Base-by-base conservation (phyloP, 2,329 filamentous ascomycete species). In the Trichoderma sp. region DNA sequence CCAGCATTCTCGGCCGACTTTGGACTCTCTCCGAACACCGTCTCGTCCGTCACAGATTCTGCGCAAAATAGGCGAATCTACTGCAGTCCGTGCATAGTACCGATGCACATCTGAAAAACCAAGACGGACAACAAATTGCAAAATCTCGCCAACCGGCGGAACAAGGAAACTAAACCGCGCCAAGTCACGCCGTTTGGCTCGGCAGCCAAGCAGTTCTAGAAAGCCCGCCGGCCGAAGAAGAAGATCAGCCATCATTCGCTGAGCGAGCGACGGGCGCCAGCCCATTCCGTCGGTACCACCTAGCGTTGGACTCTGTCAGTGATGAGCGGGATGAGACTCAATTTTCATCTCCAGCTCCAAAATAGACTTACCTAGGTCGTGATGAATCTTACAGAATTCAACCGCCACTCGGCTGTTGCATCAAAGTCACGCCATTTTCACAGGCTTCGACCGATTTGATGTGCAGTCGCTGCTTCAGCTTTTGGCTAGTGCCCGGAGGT, bases 381-480 rank as follows among this genome's bases (percentile, higher is more conserved):
- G 59, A n/a, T 52, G 28, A 14, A n/a, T 21, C 14, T 6, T 14
- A 8, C 5, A 6, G 28, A 30, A 7, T 30, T 4, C 28, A 32
- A 34, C 39, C 28, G 21, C 24, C 55, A 59, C 34, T 28, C 46
- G 30, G 46, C 46, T 16, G 26, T 32, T 60, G 24, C 39, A 64
- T 18, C 21, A 39, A 24, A 54, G 60, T 64, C 60, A 64, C 60
- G 46, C 60, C 60, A 64, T 64, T 30, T 10, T 54, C 60, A 51
- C 46, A 10, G 49, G 34, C 49, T 43, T 46, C 28, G 16, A 2
- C 10, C 13, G 11, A 37, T 3, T 8, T 21, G 16, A 54, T 30
- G 14, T 55, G 60, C 60, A 54, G 30, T 34, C 60, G 30, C 32
- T 43, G 30, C 37, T 64, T 64, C 49, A 24, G 18, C 32, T 24